Evolutionary conservation across 805 yeast species (phyloP).

Genomic region (Hanseniaspora hatyaiensis): DNA sequence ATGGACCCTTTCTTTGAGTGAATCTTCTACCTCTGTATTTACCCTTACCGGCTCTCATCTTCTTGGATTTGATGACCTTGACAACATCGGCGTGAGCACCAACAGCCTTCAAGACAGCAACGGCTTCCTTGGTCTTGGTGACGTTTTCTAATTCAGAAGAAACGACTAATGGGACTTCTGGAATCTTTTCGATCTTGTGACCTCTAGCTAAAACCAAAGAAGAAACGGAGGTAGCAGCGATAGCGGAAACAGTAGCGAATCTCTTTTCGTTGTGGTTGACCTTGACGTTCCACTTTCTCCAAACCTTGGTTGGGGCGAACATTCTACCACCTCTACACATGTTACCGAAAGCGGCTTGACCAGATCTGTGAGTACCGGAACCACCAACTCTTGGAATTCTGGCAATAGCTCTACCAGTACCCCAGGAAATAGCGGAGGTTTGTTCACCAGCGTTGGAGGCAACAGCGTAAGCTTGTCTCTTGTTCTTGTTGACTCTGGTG

Average conservation of each 20-base stretch:
- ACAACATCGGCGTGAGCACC: slow-evolving; percentile 98
- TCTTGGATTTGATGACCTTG: slow-evolving; percentile 97
- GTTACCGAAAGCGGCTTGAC: slow-evolving; percentile 99
- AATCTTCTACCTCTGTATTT: slow-evolving; percentile 98
- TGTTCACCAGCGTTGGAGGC: slow-evolving; percentile 99
- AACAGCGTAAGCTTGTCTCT: slow-evolving; percentile 99
- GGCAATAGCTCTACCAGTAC: slow-evolving; percentile 99
- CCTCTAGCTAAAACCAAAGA: slow-evolving; percentile 99
- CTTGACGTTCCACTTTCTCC: slow-evolving; percentile 99
- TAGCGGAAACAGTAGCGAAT: slow-evolving; percentile 99
- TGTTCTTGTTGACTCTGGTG: slow-evolving; percentile 98
- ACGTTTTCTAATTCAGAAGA: slow-evolving; percentile 84
- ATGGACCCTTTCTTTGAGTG: slow-evolving; percentile 99
- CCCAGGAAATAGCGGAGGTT: slow-evolving; percentile 99
- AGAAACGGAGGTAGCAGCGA: slow-evolving; percentile 97
- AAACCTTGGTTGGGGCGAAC: slow-evolving; percentile 99
- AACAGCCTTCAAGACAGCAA: slow-evolving; percentile 93
- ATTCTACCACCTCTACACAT: slow-evolving; percentile 99
- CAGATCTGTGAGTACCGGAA: slow-evolving; percentile 99
- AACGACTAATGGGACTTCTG: slow-evolving; percentile 97
- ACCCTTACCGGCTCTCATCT: slow-evolving; percentile 99
- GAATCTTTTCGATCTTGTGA: slow-evolving; percentile 96
- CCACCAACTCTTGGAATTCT: slow-evolving; percentile 99
- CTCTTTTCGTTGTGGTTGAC: slow-evolving; percentile 99
- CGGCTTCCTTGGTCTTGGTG: slow-evolving; percentile 95